Conservation (phyloP, 1,284 basidiomycete species). For the Anthracocystis walkeri region DNA sequence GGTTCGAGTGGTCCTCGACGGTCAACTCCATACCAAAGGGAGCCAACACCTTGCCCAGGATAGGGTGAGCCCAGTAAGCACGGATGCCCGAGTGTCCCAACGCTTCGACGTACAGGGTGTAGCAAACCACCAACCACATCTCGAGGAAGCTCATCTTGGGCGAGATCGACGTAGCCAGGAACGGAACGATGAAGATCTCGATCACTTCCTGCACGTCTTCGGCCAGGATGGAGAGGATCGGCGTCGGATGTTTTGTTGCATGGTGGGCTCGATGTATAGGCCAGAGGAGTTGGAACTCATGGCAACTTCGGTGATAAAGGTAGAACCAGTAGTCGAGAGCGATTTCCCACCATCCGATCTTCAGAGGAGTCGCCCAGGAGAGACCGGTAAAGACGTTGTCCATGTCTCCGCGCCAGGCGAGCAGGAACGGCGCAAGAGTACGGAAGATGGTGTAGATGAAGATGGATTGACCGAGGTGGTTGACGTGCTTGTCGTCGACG, state of each 20-base stretch:
- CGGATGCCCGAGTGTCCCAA: conserved; percentile 64
- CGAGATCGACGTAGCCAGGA: conserved; percentile 52
- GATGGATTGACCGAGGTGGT: conserved; percentile 64
- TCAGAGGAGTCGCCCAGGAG: conserved; percentile 56
- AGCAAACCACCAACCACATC: conserved; percentile 55
- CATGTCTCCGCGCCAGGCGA: conserved; percentile 64
- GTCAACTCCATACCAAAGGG: conserved; percentile 62
- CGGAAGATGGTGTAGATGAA: conserved; percentile 67
- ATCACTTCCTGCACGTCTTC: conserved; percentile 62
- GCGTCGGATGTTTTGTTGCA: conserved; percentile 63
- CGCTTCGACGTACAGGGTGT: conserved; percentile 57
- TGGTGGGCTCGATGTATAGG: conserved; percentile 59
- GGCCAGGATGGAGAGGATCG: conserved; percentile 60
- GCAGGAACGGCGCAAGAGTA: conserved; percentile 59
- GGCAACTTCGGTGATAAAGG: conserved; percentile 60
- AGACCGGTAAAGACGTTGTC: conserved; percentile 54
- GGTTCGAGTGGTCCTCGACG: conserved; percentile 69
- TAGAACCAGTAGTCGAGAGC: conserved; percentile 64
- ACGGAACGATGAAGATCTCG: conserved; percentile 61
- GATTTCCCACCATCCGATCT: conserved; percentile 62
- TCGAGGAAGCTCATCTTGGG: conserved; percentile 63
- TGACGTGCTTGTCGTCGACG: conserved; percentile 65
- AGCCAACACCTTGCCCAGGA: conserved; percentile 43
- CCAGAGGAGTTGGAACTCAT: conserved; percentile 61
- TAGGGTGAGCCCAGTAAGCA: conserved; percentile 53